Evolutionary conservation across 768 basidiomycete species (phyloP).

Genomic region (Boletus rufocinnamomeus): DNA sequence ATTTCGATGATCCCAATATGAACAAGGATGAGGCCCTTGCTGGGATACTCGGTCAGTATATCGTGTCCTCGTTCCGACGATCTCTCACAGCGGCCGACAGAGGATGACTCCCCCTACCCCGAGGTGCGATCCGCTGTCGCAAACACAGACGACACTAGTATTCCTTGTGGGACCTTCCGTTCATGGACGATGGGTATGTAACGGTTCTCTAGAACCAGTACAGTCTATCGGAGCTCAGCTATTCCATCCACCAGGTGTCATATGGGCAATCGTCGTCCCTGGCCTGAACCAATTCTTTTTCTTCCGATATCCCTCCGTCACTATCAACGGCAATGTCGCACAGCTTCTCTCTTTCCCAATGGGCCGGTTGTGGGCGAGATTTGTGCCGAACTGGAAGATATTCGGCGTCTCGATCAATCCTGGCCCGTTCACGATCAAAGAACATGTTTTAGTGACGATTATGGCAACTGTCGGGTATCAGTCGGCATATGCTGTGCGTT

Average conservation of each 20-base stretch:
- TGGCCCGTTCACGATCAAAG: slow-evolving; percentile 81
- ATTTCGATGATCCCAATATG: slow-evolving; percentile 43
- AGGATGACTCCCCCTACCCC: slow-evolving; percentile 83
- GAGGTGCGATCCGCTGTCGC: slow-evolving; percentile 80
- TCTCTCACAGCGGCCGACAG: slow-evolving; percentile 28
- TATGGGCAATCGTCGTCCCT: slow-evolving; percentile 63
- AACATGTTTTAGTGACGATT: slow-evolving; percentile 68
- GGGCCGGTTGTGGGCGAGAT: slow-evolving; percentile 59
- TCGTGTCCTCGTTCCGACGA: slow-evolving; percentile 1
- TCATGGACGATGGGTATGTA: slow-evolving; percentile 56
- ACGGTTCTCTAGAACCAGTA: background rate
- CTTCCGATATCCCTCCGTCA: slow-evolving; percentile 60
- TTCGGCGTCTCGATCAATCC: slow-evolving; percentile 67
- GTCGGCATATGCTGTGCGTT: slow-evolving; percentile 25
- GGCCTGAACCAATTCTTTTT: slow-evolving; percentile 81
- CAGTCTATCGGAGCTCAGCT: background rate
- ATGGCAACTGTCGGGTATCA: slow-evolving; percentile 54
- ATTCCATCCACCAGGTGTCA: slow-evolving; percentile 28
- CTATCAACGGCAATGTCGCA: slow-evolving; percentile 56
- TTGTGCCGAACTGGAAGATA: slow-evolving; percentile 52
- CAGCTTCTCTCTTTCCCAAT: slow-evolving; percentile 74
- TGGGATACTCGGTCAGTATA: slow-evolving; percentile 29
- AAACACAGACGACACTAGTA: slow-evolving; percentile 67
- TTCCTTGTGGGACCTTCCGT: slow-evolving; percentile 62
- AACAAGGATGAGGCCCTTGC: slow-evolving; percentile 30